Evolutionary conservation across 2,329 filamentous ascomycete genomes (phyloP).

Genomic region (Aspergillus awamori): DNA sequence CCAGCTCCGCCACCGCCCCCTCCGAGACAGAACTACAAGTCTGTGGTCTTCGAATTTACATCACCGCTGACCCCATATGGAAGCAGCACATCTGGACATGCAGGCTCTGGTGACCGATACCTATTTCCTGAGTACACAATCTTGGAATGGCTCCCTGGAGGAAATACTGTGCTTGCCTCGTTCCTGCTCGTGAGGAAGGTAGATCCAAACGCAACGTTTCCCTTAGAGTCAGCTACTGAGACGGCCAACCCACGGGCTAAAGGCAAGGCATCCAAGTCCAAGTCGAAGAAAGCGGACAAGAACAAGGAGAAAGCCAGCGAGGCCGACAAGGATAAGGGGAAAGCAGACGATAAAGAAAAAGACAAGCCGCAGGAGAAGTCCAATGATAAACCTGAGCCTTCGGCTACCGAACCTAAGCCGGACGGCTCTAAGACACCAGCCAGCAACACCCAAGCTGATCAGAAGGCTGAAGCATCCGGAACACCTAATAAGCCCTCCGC

Average conservation of each 20-base stretch:
- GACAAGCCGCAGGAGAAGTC: neutral
- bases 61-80: slow-evolving; percentile 46
- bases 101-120: slow-evolving; percentile 51
- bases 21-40: slow-evolving; percentile 46
- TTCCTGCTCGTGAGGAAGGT: slow-evolving; percentile 51
- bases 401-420: slow-evolving; percentile 12
- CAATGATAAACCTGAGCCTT: slow-evolving; percentile 9
- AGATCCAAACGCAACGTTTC: slow-evolving; percentile 41
- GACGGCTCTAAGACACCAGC: neutral
- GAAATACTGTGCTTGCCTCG: slow-evolving; percentile 50
- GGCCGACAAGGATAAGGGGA: slow-evolving; percentile 13
- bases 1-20: slow-evolving; percentile 37
- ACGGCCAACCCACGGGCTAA: slow-evolving; percentile 31
- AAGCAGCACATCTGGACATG: slow-evolving; percentile 44
- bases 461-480: slow-evolving; percentile 5
- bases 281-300: slow-evolving; percentile 44
- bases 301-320: slow-evolving; percentile 26
- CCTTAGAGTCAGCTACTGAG: slow-evolving; percentile 38
- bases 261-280: slow-evolving; percentile 33
- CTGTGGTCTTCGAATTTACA: slow-evolving; percentile 53
- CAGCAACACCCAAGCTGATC: slow-evolving; percentile 5
- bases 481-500: slow-evolving; percentile 12
- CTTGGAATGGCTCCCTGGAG: slow-evolving; percentile 50
- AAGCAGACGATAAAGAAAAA: neutral
- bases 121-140: slow-evolving; percentile 54